Base-by-base conservation (phyloP, 2,329 filamentous ascomycete genomes). In the Lasiodiplodia sp. region DNA sequence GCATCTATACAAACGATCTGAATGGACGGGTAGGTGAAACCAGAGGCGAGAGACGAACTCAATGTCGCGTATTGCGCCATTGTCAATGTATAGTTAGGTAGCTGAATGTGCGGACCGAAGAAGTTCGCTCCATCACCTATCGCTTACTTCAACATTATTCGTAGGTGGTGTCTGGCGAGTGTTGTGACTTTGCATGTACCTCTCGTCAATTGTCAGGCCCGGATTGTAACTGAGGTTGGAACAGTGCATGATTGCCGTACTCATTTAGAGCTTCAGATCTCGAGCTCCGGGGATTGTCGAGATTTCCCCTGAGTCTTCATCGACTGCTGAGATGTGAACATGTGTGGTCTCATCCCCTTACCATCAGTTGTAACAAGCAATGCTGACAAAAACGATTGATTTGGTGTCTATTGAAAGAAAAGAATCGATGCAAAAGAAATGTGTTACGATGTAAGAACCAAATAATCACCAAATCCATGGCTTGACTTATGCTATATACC, bases 1-100 rank as follows among this genome's bases (percentile, higher is more conserved):
- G 56, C n/a, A 16, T 23, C 25, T 21, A 51, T 40, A 47, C 25
- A 18, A 12, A 34, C 28, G 21, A 31, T 25, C 44, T 38, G 60
- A 64, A 47, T 38, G 47, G n/a, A 49, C 34, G 38, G 40, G 34
- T 23, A 25, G 44, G 52, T 52, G 60, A 25, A 11, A 52, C 38
- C 31, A 64, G 10, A 47, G 44, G 44, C 18, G 44, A 47, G 10
- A 38, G n/a, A 11, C 21, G 10, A 47, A 37, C 6, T 38, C 31
- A 28, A 38, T n/a, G 23, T 37, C 31, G 44, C 31, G 31, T 37
- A 31, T 23, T 31, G 55, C 31, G 40, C 44, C 44, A 47, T 49
- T n/a, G 40, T 34, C 40, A 44, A 52, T 64, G 60, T 52, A 52
- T 64, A 52, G 44, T 52, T 64, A 64, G 44, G 60, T 52, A 52